These are phyloP conservation scores for Cenchrus fungigraminus DNA, from an alignment of 176 grass and related monocot genomes.

Conservation along the genomic window DNA sequence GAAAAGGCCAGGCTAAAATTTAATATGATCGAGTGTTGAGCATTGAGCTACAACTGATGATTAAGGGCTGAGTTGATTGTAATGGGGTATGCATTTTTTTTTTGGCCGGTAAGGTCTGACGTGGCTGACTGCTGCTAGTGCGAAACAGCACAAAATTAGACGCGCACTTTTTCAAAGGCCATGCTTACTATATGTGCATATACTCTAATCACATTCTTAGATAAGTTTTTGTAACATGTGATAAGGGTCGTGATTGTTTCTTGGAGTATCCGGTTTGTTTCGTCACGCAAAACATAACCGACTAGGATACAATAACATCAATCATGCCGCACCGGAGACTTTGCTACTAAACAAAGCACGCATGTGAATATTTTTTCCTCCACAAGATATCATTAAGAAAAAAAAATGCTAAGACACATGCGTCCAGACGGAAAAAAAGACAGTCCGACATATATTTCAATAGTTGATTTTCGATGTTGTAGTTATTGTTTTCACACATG, in stretches of 20 bases:
- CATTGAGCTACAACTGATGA: no score
- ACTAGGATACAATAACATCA: background rate
- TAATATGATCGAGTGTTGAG: no score
- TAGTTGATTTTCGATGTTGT: no score
- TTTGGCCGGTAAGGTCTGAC: background rate
- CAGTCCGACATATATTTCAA: no score
- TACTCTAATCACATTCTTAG: background rate
- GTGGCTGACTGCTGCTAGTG: background rate
- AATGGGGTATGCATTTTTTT: background rate
- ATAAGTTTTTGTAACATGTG: background rate
- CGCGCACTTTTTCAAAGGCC: background rate
- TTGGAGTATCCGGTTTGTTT: constrained; percentile 9
- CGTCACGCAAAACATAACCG: background rate
- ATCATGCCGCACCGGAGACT: background rate
- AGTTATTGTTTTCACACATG: no score
- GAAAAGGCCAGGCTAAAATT: no score
- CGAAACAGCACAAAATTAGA: background rate
- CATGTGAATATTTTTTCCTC: background rate
- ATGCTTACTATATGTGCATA: background rate
- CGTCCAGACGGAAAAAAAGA: no score
- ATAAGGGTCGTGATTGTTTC: background rate
- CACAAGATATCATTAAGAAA: background rate
- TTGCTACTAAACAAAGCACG: background rate
- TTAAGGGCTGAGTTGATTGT: no score
- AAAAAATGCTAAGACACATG: no score